These are phyloP conservation scores for Hygrocybe punicea DNA, from an alignment of 768 basidiomycete genomes.

Conservation along the genomic window DNA sequence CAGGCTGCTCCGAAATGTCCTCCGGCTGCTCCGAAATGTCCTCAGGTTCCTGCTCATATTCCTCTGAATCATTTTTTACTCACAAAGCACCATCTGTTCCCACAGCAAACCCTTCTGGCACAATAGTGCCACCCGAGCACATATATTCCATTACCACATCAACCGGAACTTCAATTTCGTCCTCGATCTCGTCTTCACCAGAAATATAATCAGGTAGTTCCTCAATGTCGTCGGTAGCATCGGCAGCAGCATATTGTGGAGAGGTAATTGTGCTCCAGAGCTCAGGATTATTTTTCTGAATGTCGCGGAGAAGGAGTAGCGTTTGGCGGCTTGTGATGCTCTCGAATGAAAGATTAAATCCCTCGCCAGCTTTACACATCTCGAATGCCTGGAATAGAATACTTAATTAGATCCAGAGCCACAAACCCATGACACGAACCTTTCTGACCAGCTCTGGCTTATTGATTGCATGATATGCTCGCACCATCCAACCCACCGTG, in stretches of 20 bases:
- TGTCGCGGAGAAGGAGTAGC: neutral
- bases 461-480: slow-evolving; percentile 29
- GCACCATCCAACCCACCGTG: slow-evolving; percentile 32
- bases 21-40: too few species aligned
- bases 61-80: neutral
- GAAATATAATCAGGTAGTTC: neutral
- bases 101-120: neutral
- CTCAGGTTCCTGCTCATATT: neutral
- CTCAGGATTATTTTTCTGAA: slow-evolving; percentile 6
- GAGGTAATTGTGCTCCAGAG: slow-evolving; percentile 5
- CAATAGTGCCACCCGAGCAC: neutral
- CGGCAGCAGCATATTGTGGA: neutral
- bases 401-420: slow-evolving; percentile 3
- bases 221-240: neutral
- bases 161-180: slow-evolving; percentile 10
- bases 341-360: slow-evolving; percentile 8
- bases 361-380: slow-evolving; percentile 6
- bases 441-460: slow-evolving; percentile 27
- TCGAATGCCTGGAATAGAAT: slow-evolving; percentile 5
- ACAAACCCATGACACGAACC: slow-evolving; percentile 16
- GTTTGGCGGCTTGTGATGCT: slow-evolving; percentile 6
- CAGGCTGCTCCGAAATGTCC: neutral
- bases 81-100: neutral
- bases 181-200: neutral
- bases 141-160: neutral